These are phyloP conservation scores for Pittosporum tobira DNA, from an alignment of 129 eudicot species.

Conservation along the genomic window DNA sequence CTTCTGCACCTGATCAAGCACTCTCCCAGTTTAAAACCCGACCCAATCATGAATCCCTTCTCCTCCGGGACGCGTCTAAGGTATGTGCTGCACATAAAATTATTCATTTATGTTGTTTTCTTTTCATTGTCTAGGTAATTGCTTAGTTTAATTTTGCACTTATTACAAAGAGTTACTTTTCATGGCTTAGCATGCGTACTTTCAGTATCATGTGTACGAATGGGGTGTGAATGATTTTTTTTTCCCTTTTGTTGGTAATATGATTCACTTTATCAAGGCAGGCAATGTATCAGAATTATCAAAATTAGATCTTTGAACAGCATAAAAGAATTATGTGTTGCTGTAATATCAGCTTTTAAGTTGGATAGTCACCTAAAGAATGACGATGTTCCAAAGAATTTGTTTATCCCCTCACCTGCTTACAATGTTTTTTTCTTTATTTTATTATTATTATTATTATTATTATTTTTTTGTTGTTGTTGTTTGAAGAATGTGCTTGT, in stretches of 20 bases:
- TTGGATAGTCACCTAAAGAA: no score
- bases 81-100: conserved; percentile 24
- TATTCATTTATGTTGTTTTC: neutral
- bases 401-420: no score
- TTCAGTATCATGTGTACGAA: neutral
- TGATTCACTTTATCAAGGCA: neutral
- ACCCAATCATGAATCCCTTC: conserved; percentile 81
- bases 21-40: conserved; percentile 26
- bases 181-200: neutral
- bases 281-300: no score
- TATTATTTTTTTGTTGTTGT: no score
- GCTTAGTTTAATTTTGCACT: neutral
- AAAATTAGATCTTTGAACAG: no score
- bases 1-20: conserved; percentile 47
- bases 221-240: neutral
- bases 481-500: no score
- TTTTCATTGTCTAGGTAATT: neutral
- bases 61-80: conserved; percentile 87
- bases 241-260: no score
- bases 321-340: no score
- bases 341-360: no score
- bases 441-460: no score
- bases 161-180: neutral
- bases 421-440: no score
- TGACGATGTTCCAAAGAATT: no score